Evolutionary conservation across 176 grass and related monocot genomes (phyloP).

Genomic region (Dendrocalamus sinicus): DNA sequence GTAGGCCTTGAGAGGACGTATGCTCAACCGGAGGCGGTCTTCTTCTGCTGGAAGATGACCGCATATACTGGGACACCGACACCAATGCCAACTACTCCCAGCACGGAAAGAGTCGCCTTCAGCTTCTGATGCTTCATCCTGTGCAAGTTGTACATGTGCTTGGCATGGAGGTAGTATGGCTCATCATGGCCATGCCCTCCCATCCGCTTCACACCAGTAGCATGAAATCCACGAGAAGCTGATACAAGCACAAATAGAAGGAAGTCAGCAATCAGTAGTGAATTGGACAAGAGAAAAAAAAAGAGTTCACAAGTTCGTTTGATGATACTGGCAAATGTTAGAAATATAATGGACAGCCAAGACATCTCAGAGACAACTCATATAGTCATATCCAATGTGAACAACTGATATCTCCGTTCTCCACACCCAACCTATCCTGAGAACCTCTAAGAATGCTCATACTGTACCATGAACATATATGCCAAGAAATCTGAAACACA

Average conservation of each 20-base stretch:
- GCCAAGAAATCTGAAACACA: neutral
- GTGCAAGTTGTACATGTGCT: conserved; percentile 98
- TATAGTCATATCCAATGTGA: neutral
- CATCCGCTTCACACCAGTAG: conserved; percentile 77
- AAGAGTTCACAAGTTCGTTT: neutral
- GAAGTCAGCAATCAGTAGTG: neutral
- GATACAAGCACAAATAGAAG: conserved; percentile 25
- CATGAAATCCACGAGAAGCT: conserved; percentile 75
- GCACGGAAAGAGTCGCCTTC: conserved; percentile 58
- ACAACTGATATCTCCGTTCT: neutral
- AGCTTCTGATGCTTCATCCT: conserved; percentile 80
- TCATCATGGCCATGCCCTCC: conserved; percentile 73
- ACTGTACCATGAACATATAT: neutral
- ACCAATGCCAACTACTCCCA: conserved; percentile 58
- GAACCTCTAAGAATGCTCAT: neutral
- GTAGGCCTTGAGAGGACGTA: conserved; percentile 1
- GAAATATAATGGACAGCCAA: neutral
- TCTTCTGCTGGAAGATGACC: conserved; percentile 81
- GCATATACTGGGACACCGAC: conserved; percentile 71
- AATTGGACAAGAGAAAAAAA: neutral
- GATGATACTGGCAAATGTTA: neutral
- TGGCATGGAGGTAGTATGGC: conserved; percentile 79
- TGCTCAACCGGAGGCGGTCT: conserved; percentile 69
- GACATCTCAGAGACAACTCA: neutral
- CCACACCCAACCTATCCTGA: neutral